Percentiles rank a stretch among this genome's conserved stretches.
phyloP scores from a whole-genome alignment of 306 rosid species.

The Rubus idaeus region DNA sequence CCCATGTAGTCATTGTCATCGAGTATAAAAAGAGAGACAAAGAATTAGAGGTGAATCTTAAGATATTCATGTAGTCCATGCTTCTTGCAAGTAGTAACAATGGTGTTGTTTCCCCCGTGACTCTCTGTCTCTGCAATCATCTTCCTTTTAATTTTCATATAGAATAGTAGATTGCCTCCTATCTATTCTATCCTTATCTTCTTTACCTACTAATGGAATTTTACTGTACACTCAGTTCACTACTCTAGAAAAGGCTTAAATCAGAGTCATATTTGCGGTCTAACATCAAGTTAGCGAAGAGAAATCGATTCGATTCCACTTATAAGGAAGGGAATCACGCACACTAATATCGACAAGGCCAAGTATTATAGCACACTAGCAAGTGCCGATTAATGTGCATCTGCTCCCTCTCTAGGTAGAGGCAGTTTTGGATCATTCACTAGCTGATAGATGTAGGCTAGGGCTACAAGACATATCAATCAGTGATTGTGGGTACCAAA shows the following conservation, averaged over 20 bases:
- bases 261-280: neutral
- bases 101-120: conserved; percentile 22
- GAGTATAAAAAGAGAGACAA: neutral
- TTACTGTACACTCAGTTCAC: neutral
- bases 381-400: neutral
- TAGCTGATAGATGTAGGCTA: conserved; percentile 1
- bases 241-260: neutral
- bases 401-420: neutral
- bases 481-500: neutral
- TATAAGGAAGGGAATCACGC: neutral
- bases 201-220: neutral
- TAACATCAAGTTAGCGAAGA: no score
- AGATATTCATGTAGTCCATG: conserved; percentile 9
- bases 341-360: neutral
- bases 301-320: neutral
- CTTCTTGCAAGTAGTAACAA: neutral
- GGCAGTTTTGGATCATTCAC: neutral
- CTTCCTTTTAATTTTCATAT: neutral
- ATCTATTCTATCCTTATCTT: neutral
- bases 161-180: neutral
- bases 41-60: neutral
- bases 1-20: conserved; percentile 7
- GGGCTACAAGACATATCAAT: neutral
- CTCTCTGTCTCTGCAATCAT: neutral
- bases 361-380: neutral